These are phyloP conservation scores for Sphaerulina musiva DNA, from an alignment of 2,329 filamentous ascomycete species.

Conservation along the genomic window DNA sequence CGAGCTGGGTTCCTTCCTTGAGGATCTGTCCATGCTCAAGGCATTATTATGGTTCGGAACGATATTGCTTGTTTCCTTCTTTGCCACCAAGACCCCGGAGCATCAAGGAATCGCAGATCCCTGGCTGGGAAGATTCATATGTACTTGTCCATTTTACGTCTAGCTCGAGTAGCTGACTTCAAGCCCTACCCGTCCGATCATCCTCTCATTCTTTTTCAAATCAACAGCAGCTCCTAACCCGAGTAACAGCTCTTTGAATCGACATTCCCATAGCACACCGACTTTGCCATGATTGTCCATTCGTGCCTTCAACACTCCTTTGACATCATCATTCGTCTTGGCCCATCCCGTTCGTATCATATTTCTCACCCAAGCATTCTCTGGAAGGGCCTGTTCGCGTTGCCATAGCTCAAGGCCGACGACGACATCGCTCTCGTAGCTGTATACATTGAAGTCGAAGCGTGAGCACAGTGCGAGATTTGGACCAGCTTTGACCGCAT, in stretches of 20 bases:
- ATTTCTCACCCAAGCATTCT: slow-evolving; percentile 41
- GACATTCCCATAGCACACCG: slow-evolving; percentile 84
- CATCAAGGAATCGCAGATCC: too few species aligned
- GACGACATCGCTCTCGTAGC: slow-evolving; percentile 90
- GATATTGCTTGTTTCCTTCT: too few species aligned
- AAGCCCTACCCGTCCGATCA: slow-evolving; percentile 68
- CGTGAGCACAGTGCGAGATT: slow-evolving; percentile 80
- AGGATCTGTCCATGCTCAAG: too few species aligned
- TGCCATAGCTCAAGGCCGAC: slow-evolving; percentile 88
- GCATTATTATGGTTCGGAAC: too few species aligned
- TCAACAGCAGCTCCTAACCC: slow-evolving; percentile 84
- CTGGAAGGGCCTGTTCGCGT: slow-evolving; percentile 36
- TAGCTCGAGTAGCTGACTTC: slow-evolving; percentile 68
- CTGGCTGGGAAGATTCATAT: too few species aligned
- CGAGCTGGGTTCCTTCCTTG: too few species aligned
- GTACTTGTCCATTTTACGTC: too few species aligned
- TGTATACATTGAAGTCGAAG: slow-evolving; percentile 97
- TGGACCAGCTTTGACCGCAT: slow-evolving; percentile 79
- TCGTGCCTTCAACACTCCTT: slow-evolving; percentile 82
- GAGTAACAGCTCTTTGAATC: slow-evolving; percentile 86
- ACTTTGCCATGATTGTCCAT: slow-evolving; percentile 84
- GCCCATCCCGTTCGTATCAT: slow-evolving; percentile 40
- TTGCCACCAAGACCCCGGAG: too few species aligned
- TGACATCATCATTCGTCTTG: slow-evolving; percentile 56
- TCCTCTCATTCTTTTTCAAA: slow-evolving; percentile 65